phyloP scores from a whole-genome alignment of 140 eudicot genomes.

The Bidens hawaiensis region DNA sequence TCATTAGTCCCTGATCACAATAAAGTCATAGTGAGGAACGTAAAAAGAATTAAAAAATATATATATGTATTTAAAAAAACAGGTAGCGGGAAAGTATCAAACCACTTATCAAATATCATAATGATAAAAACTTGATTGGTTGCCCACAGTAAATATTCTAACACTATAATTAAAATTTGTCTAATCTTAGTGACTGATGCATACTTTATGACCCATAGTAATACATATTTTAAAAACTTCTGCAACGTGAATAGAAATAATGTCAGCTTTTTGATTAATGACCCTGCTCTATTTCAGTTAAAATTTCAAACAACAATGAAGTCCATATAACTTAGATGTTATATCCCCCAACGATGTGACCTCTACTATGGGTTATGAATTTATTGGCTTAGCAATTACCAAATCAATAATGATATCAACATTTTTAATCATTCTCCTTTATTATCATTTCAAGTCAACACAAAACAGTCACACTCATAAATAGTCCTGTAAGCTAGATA shows the following conservation, averaged over 20 bases:
- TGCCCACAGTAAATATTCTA: too few relatives aligned
- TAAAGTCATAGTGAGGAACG: slow-evolving; percentile 8
- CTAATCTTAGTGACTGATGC: not conserved
- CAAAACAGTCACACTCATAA: not conserved
- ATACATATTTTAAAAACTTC: too few relatives aligned
- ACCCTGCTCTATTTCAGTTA: too few relatives aligned
- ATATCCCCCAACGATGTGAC: too few relatives aligned
- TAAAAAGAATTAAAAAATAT: not conserved
- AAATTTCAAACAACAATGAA: too few relatives aligned
- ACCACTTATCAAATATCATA: not conserved
- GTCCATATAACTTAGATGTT: too few relatives aligned
- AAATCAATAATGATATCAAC: not conserved
- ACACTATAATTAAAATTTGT: not conserved
- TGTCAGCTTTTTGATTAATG: not conserved
- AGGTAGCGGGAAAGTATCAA: not conserved
- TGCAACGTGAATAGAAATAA: not conserved
- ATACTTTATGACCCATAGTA: not conserved
- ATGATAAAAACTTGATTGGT: not conserved
- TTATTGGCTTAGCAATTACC: not conserved
- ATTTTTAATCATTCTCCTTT: not conserved
- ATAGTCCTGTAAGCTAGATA: not conserved
- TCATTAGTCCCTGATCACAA: too few relatives aligned
- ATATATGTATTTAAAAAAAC: not conserved
- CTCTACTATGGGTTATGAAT: too few relatives aligned
- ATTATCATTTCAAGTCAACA: not conserved